Conservation (phyloP, 2,329 filamentous ascomycete species). For the Neonectria sp. region DNA sequence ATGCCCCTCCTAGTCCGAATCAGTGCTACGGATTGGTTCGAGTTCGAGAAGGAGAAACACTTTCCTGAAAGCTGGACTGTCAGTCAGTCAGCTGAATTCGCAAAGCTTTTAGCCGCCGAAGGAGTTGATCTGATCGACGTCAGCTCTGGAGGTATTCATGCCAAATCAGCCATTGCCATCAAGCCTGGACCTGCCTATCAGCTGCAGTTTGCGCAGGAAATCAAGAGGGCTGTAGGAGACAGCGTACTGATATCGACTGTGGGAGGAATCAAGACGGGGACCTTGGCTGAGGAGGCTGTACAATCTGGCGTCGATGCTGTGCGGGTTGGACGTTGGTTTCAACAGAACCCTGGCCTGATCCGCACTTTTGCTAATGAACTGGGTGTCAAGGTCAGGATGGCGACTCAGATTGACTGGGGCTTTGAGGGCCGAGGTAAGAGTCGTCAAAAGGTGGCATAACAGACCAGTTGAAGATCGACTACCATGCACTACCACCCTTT, state of each 20-base stretch:
- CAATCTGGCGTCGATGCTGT: slow-evolving; percentile 64
- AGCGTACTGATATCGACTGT: slow-evolving; percentile 63
- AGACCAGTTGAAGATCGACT: too few species aligned
- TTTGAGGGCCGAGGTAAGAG: too few species aligned
- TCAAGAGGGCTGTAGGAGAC: slow-evolving; percentile 80
- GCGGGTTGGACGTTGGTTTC: slow-evolving; percentile 67
- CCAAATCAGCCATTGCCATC: slow-evolving; percentile 67
- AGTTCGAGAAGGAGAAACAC: slow-evolving; percentile 5
- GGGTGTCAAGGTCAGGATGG: slow-evolving; percentile 54
- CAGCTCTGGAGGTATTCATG: slow-evolving; percentile 59
- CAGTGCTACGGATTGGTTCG: slow-evolving; percentile 23
- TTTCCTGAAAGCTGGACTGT: slow-evolving; percentile 73
- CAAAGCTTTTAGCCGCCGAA: neutral
- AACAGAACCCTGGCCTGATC: slow-evolving; percentile 70
- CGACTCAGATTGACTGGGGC: too few species aligned
- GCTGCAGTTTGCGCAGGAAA: slow-evolving; percentile 75
- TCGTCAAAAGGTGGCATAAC: too few species aligned
- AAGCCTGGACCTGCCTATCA: slow-evolving; percentile 70
- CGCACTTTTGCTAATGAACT: slow-evolving; percentile 69
- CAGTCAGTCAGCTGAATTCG: slow-evolving; percentile 73
- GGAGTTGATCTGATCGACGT: slow-evolving; percentile 14
- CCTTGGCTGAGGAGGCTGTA: slow-evolving; percentile 64
- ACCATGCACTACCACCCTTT: too few species aligned
- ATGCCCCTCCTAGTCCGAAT: slow-evolving; percentile 24
- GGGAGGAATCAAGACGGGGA: slow-evolving; percentile 61